Base-by-base conservation (phyloP, 371 early-diverging fungal species). In the Umbelopsis sp. region DNA sequence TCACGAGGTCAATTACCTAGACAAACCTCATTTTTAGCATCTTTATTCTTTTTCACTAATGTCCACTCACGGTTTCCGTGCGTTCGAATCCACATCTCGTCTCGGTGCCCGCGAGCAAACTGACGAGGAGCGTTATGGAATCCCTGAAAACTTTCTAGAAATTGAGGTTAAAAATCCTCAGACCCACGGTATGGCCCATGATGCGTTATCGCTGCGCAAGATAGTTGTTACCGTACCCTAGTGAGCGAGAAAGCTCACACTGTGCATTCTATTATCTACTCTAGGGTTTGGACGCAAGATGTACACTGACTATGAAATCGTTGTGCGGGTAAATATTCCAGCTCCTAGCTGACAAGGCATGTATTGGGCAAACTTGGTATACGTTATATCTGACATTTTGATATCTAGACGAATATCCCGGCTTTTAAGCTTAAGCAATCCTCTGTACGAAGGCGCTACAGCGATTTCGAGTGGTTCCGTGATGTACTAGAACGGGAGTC, bases 381-480 rank as follows among this genome's bases (percentile, higher is more conserved):
- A 48, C 46, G 44, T 29, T 32, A 32, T 63, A 50, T 66, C 38
- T 35, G 38, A 50, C 46, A 37, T 53, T 25, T 66, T 25, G n/a
- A 48, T 65, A 29, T 57, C 18, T 82, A 94, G 94, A 98, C 98
- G 50, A 99, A 98, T 79, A 95, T 99, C 67, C 99, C 99, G 18
- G 92, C 94, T 24, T 99, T 97, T 88, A 98, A 98, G 80, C 72
- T 93, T 68, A 91, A 89, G 71, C 76, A 86, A 22, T 95, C 95
- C 8, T 76, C 84, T 24, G 98, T 98, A 35, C 90, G 98, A 41
- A 85, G 99, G 73, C 87, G 99, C 65, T 99, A 97, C 82, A 94
- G 94, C 76, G 99, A 99, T 73, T 99, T 98, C 78, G 99, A 97
- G 78, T 98, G 97, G 98, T 94, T 97, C 80, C 82, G 95, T 65